phyloP scores from a whole-genome alignment of 768 basidiomycete species.

The Phlebiopsis gigantea region DNA sequence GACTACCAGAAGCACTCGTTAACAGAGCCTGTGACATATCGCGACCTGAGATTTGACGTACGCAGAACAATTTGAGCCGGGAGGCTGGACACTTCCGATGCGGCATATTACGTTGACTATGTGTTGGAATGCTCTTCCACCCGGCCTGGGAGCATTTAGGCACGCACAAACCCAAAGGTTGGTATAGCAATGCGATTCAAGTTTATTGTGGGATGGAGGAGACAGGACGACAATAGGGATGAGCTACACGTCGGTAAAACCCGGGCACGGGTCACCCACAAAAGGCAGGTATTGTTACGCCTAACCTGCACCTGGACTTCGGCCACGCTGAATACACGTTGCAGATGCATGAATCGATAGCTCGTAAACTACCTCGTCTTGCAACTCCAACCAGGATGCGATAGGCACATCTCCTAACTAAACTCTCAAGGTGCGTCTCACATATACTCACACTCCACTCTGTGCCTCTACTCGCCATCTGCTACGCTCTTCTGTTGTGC shows the following conservation, averaged over 20 bases:
- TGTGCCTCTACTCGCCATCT: neutral
- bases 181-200: no score
- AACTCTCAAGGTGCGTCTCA: neutral
- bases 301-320: neutral
- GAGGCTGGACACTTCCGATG: no score
- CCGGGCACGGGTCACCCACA: neutral
- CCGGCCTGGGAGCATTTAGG: no score
- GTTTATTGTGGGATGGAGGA: no score
- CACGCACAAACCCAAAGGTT: no score
- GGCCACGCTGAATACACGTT: neutral
- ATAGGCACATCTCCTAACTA: neutral
- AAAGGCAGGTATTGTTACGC: neutral
- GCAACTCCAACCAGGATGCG: neutral
- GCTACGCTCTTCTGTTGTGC: neutral
- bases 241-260: neutral
- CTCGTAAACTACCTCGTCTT: neutral
- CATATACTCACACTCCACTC: neutral
- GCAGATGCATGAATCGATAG: conserved; percentile 2
- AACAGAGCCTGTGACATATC: no score
- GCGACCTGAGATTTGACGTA: no score
- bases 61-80: no score
- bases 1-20: no score
- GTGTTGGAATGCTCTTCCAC: no score
- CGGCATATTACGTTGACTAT: no score
- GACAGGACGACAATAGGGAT: neutral